Evolutionary conservation across 2,329 filamentous ascomycete genomes (phyloP), one percentile per base, ranked within the genome.

Genomic region (Byssochlamys sp.): DNA sequence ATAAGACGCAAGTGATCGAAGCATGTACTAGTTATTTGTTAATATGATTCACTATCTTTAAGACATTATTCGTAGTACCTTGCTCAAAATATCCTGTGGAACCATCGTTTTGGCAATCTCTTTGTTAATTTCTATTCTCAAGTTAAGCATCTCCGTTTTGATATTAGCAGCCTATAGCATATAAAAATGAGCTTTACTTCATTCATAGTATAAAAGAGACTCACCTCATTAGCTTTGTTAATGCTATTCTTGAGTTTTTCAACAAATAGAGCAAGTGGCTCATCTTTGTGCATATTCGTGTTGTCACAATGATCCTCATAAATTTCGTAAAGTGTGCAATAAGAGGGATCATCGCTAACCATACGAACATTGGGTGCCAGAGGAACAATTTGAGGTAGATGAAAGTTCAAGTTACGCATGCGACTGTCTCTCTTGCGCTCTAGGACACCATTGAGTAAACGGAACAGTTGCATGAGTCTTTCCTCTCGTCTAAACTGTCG

Each of bases 261-360:
- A 99, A 95, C 0, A 90, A 95, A 70, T 94, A 96, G 52, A 97
- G 81, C 25, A 96, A 85, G 0, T n/a, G 95, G 94, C 61, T 97
- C 92, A 69, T 99, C 95, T 79, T 96, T 97, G 68, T 87, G 88
- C 74, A 95, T 86, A 52, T 86, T 86, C 70, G 89, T 87, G 60
- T 89, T 86, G 50, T 94, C 84, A 71, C 94, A 99, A 71, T 96
- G 90, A 70, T 99, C 94, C 72, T 99, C 95, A 69, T 92, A 99
- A 53, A 99, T 87, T 12, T 87, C 91, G 74, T 99, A 95, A 64
- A 99, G 80, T 5, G 91, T 95, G 65, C 96, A 89, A 71, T 96
- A 96, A 7, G 90, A 94, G 3, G 89, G 82, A 73, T 99, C 94
- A 69, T 99, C 95, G 72, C 96, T 90, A 51, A 99, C 90, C 73